Base-by-base conservation (phyloP, 495 filamentous ascomycete genomes). In the Tuber umbilicatum region DNA sequence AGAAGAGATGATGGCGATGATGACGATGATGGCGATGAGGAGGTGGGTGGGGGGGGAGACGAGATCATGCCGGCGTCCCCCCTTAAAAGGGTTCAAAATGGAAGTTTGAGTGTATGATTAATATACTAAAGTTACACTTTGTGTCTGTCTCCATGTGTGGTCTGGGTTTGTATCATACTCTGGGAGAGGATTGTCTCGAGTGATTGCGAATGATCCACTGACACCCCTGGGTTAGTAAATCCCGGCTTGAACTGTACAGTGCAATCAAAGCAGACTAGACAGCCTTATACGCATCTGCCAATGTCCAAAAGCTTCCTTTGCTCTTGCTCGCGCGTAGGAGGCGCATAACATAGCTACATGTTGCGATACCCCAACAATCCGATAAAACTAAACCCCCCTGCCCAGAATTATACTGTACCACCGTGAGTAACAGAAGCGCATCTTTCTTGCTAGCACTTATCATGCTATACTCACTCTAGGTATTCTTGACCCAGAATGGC, bases 1-100 rank as follows among this genome's bases (percentile, higher is more conserved):
- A 87, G 87, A 73, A 90, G 87, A 70, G 12, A 27, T 17, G 76
- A 85, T 84, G 77, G 84, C 80, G 83, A 83, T 78, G 78, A 86
- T 23, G 74, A 75, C 50, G 78, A 85, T 75, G 73, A 84, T 23
- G 84, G 83, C 37, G 78, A 42, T 67, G 71, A 55, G 70, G 41
- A 60, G 69, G 39, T 39, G 68, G 72, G 42, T 14, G 43, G 42
- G 16, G 39, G 55, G 60, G 37, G 23, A 72, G 73, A 35, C 39
- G 69, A 17, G 27, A 19, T 21, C 3, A 43, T 16, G 69, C 39
- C 39, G 6, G 17, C 42, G 16, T 39, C 38, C n/a, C 38, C 42
- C 3, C 27, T 41, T 31, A 76, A 79, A 40, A 76, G 37, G 70
- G 72, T 79, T 73, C n/a, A 79, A 80, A n/a, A 73, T 73, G 37